Conservation (phyloP, 116 monocot genomes). For the Papilionanthe hybrid region DNA sequence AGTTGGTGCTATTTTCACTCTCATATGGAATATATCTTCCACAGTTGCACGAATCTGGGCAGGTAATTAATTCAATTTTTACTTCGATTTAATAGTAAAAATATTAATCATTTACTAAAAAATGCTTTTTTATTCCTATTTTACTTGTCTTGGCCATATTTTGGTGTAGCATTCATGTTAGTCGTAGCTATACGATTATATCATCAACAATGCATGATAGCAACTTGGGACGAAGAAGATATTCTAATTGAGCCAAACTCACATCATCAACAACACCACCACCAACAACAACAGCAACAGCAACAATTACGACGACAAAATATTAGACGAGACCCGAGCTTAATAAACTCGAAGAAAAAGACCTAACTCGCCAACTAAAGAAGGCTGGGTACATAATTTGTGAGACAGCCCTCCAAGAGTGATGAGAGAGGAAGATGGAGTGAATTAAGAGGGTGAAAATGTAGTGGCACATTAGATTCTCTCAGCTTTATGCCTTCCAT, state of each 20-base stretch:
- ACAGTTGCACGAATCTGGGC: slow-evolving; percentile 69
- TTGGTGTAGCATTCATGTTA: slow-evolving; percentile 44
- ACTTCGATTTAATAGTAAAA: not conserved
- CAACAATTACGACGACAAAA: not conserved
- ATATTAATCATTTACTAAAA: not conserved
- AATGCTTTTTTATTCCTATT: not conserved
- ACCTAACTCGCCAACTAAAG: no score
- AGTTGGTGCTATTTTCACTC: slow-evolving; percentile 45
- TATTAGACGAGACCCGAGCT: slow-evolving; percentile 10
- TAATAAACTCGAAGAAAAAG: not conserved
- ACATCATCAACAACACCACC: not conserved
- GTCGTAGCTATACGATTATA: slow-evolving; percentile 31
- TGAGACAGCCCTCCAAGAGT: not conserved
- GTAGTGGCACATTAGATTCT: not conserved
- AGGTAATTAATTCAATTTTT: slow-evolving; percentile 25
- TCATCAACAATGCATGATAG: slow-evolving; percentile 28
- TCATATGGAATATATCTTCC: slow-evolving; percentile 85
- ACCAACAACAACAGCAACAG: not conserved
- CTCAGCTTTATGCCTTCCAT: not conserved
- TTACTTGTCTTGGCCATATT: not conserved
- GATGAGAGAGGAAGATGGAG: not conserved
- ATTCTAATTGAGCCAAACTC: not conserved
- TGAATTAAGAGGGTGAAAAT: not conserved
- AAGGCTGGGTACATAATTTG: not conserved
- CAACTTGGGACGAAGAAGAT: slow-evolving; percentile 3